Conservation (phyloP, 495 filamentous ascomycete genomes). For the Penicillium bialowiezense region DNA sequence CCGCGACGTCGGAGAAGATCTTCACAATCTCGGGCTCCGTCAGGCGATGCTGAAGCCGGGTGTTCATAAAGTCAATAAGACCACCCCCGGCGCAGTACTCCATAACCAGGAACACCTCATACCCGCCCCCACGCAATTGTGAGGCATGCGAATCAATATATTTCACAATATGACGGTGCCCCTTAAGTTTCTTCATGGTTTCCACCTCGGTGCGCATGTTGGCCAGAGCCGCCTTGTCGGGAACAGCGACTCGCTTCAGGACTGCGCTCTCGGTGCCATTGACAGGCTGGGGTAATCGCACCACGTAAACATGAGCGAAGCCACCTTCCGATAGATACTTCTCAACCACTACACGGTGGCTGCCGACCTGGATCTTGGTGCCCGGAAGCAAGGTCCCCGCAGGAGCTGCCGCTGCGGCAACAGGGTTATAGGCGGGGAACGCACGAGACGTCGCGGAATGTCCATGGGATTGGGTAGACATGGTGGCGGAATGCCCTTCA, state of each 20-base stretch:
- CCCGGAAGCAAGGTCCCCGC: slow-evolving; percentile 88
- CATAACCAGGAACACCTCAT: slow-evolving; percentile 98
- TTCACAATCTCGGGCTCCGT: slow-evolving; percentile 96
- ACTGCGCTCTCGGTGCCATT: slow-evolving; percentile 84
- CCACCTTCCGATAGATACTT: slow-evolving; percentile 98
- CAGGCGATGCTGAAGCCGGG: slow-evolving; percentile 88
- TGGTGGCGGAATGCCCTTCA: slow-evolving; percentile 29
- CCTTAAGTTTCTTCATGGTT: slow-evolving; percentile 98
- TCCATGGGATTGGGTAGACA: slow-evolving; percentile 35
- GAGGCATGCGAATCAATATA: slow-evolving; percentile 98
- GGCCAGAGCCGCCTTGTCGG: slow-evolving; percentile 88
- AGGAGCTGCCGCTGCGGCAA: slow-evolving; percentile 54
- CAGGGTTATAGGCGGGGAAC: slow-evolving; percentile 37
- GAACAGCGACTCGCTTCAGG: slow-evolving; percentile 94
- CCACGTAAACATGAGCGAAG: slow-evolving; percentile 97
- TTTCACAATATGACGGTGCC: slow-evolving; percentile 91
- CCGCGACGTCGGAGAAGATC: slow-evolving; percentile 92
- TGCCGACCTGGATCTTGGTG: slow-evolving; percentile 93
- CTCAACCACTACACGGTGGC: slow-evolving; percentile 91
- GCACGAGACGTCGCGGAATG: slow-evolving; percentile 31
- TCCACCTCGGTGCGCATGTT: slow-evolving; percentile 98
- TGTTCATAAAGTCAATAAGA: slow-evolving; percentile 99
- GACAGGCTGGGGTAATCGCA: slow-evolving; percentile 73
- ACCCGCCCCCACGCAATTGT: slow-evolving; percentile 86
- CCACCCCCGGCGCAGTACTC: slow-evolving; percentile 84